These are phyloP conservation scores for Vitellaria paradoxa DNA, from an alignment of 179 eudicot species.

Conservation along the genomic window DNA sequence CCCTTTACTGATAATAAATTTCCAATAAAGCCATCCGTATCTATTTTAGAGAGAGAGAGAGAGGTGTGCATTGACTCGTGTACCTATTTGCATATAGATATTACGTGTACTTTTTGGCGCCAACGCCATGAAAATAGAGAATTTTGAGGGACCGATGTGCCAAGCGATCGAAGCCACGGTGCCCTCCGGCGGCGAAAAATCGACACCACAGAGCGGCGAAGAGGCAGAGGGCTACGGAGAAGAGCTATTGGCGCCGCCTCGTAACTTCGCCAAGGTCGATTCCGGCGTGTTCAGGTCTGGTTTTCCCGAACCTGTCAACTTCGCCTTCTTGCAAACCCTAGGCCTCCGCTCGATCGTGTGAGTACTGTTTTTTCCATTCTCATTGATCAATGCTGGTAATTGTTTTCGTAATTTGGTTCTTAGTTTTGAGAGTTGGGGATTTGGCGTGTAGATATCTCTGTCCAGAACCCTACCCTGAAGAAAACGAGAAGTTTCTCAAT, in stretches of 20 bases:
- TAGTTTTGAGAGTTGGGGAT: background rate
- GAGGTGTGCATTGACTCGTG: too few relatives aligned
- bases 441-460: constrained; percentile 37
- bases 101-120: constrained; percentile 3
- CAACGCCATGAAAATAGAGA: constrained; percentile 9
- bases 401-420: constrained; percentile 1
- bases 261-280: constrained; percentile 72
- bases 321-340: constrained; percentile 61
- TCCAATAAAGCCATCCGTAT: too few relatives aligned
- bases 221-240: constrained; percentile 13
- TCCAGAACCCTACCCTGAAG: constrained; percentile 51
- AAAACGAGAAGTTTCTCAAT: constrained; percentile 40
- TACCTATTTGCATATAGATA: background rate
- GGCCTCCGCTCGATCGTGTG: constrained; percentile 79
- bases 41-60: too few relatives aligned
- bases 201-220: background rate
- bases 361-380: background rate
- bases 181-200: background rate
- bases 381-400: background rate
- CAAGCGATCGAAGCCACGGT: background rate
- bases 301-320: constrained; percentile 59
- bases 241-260: constrained; percentile 49
- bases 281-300: constrained; percentile 74
- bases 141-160: background rate
- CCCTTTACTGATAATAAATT: too few relatives aligned